Conservation (phyloP, 78 protist species). For the Chrysochromulina tobinii region DNA sequence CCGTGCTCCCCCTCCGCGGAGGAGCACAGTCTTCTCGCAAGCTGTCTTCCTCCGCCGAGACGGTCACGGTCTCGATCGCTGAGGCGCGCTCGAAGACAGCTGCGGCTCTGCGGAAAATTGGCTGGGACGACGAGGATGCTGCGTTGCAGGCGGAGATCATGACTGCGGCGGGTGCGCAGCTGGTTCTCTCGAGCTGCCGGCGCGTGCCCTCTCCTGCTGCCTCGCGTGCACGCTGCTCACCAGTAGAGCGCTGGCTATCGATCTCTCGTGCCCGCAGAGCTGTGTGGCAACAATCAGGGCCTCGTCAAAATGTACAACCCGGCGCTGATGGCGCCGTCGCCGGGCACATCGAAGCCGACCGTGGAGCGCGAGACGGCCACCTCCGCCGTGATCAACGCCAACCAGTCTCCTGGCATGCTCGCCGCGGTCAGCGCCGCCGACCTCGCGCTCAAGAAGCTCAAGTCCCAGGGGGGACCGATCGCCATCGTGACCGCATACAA, state of each 20-base stretch:
- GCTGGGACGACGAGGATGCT: background rate
- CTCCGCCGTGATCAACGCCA: conserved; percentile 8
- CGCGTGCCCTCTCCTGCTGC: too few relatives aligned
- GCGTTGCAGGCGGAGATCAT: background rate
- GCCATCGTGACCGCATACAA: background rate
- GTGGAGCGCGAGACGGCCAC: background rate
- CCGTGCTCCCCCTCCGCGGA: too few relatives aligned
- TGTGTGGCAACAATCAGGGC: conserved; percentile 27
- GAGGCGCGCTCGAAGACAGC: background rate
- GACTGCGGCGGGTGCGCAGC: background rate
- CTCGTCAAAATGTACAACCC: conserved; percentile 10
- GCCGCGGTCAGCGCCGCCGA: background rate
- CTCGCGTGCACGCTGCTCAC: too few relatives aligned
- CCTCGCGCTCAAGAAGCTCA: background rate
- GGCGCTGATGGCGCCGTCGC: conserved; percentile 15
- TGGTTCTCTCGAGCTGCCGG: too few relatives aligned
- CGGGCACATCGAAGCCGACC: background rate
- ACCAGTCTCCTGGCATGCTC: conserved; percentile 7
- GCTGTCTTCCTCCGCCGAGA: too few relatives aligned
- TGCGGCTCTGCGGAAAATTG: background rate
- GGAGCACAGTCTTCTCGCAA: too few relatives aligned
- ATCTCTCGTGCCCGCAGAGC: background rate
- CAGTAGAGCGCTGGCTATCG: too few relatives aligned
- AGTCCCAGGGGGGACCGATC: background rate
- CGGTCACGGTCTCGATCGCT: background rate